Base-by-base conservation (phyloP, 345 rosid species). In the Bruguiera parviflora region DNA sequence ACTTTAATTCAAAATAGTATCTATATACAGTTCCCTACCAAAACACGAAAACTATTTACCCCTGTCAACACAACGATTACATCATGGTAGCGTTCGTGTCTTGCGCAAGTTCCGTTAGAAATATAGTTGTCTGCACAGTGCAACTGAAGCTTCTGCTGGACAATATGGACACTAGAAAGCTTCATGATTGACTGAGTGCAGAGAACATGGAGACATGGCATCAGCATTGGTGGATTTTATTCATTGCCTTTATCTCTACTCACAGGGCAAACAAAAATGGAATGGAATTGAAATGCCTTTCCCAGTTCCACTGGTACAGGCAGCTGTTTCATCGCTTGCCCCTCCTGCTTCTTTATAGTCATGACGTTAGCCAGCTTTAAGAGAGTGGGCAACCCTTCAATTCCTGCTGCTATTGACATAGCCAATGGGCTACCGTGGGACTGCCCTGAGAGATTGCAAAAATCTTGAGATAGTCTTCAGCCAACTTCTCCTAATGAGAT, bases 161-260 rank as follows among this genome's bases (percentile, higher is more conserved):
- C 90, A 84, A 66, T 83, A 86, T 3, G 92, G 89, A 29, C 96
- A 89, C 72, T 83, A 84, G 61, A 89, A 86, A 89, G 78, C 84
- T 80, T 87, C 83, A 78, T 76, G 71, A 89, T 83, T 4, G 92
- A 85, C 62, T 87, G 87, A 77, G 84, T 86, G 89, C 92, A 84
- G 46, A 89, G 85, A 55, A 86, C 92, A 73, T 89, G 96, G 56
- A 79, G 77, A 46, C 90, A 87, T 13, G 89, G 79, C 90, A 87
- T 71, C 78, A 84, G 63, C 92, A 80, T 83, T 2, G 96, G 92
- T 0, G 92, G 96, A 58, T 89, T 89, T 60, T 85, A 89, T 53
- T 84, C 86, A 19, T 80, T 79, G 24, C 84, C 80, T 77, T 87
- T 86, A 63, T 89, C 96, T 77, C 89, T 76, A 21, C 89, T 84